Base-by-base conservation (phyloP, 371 early-diverging fungal genomes). In the Nosema muscidifuracis region DNA sequence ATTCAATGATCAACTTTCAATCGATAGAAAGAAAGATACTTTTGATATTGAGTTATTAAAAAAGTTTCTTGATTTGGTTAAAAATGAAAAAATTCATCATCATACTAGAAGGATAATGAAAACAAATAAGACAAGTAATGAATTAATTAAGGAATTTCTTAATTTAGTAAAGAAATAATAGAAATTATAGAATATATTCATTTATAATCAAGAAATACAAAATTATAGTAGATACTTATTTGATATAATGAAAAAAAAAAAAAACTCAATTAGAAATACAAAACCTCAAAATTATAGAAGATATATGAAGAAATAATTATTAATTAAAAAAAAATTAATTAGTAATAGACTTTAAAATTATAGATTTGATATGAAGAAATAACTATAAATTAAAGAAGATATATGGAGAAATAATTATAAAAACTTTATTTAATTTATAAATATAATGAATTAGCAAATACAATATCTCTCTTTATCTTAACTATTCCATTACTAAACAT, bases 401-500 rank as follows among this genome's bases (percentile, higher is more conserved):
- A 22, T 16, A 18, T 47, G 15, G 24, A 13, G 9, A 24, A 63
- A 63, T 15, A 20, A 31, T 26, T 65, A 6, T 16, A 28, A 28
- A 47, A 28, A 26, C 22, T 31, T 30, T 10, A 42, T 18, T 24
- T 71, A 31, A 16, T 71, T 61, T 36, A 63, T 88, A 94, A 73
- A 94, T 84, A 77, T 73, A 97, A 86, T 18, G 92, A 92, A 28
- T 90, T 90, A 10, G 96, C 93, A 86, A 97, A 99, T 40, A 97
- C 91, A 83, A 97, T 97, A 76, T 96, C 98, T 79, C 99, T 87
- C 85, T 95, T 95, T 78, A 97, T 92, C 82, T 89, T 87, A 71
- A 84, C 87, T 71, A 94, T 93, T 2, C 94, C 94, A 74, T 91
- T 89, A 18, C 90, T 87, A 86, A 99, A 97, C 85, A 95, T 92